A percentile compares a stretch with the other conserved stretches of the same genome.
phyloP scores from a whole-genome alignment of 1,139 yeast species.

The Kurtzmaniella quercitrusa region DNA sequence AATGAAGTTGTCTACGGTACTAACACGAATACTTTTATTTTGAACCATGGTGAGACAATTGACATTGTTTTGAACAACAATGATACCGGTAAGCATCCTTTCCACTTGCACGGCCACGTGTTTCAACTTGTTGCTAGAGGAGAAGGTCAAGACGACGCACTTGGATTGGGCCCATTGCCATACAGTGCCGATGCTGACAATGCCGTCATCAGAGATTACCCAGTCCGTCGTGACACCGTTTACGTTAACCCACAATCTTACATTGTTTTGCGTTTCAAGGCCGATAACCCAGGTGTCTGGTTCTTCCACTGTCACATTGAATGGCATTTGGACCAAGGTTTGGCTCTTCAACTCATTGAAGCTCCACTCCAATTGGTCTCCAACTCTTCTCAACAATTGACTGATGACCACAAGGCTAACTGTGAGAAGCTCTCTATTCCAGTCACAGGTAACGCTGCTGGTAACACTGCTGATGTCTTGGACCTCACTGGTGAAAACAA shows the following conservation, averaged over 20 bases:
- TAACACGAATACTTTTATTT: constrained; percentile 59
- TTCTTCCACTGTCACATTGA: constrained; percentile 92
- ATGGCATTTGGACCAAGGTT: constrained; percentile 90
- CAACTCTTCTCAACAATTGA: constrained; percentile 30
- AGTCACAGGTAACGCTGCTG: constrained; percentile 69
- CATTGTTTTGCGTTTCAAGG: constrained; percentile 62
- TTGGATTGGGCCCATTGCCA: constrained; percentile 47
- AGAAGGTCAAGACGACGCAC: constrained; percentile 43
- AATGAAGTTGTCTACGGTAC: constrained; percentile 59
- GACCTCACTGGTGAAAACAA: constrained; percentile 53
- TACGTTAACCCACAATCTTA: constrained; percentile 63
- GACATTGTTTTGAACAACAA: constrained; percentile 69
- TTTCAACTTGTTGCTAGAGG: constrained; percentile 73
- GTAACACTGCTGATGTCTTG: constrained; percentile 46
- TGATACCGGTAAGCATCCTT: constrained; percentile 89
- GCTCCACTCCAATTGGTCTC: constrained; percentile 58
- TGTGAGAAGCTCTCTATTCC: constrained; percentile 46
- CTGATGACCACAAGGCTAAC: constrained; percentile 42
- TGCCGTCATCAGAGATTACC: constrained; percentile 55
- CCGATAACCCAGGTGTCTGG: constrained; percentile 91
- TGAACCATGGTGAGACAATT: constrained; percentile 59
- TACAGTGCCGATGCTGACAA: constrained; percentile 39
- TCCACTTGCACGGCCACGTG: constrained; percentile 85
- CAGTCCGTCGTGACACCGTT: constrained; percentile 64
- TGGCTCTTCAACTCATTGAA: constrained; percentile 68